These are phyloP conservation scores for Pseudogymnoascus sp. DNA, from an alignment of 2,329 filamentous ascomycete species.

Conservation along the genomic window DNA sequence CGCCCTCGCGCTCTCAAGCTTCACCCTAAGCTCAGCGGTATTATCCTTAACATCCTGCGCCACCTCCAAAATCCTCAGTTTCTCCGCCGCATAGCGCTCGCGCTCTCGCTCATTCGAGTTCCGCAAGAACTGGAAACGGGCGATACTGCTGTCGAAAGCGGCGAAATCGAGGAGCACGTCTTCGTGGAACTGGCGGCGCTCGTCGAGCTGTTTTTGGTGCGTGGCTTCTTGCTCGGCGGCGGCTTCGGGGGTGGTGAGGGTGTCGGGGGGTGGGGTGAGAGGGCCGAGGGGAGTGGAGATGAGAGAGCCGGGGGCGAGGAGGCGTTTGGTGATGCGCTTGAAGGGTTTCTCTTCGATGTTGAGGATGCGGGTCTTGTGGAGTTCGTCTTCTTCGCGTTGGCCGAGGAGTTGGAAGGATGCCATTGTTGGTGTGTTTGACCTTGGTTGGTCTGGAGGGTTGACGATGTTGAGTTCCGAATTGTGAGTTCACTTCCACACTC, in stretches of 20 bases:
- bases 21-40: conserved; percentile 64
- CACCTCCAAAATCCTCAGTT: conserved; percentile 69
- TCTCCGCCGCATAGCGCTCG: conserved; percentile 74
- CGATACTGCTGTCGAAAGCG: conserved; percentile 77
- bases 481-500: neutral
- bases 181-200: conserved; percentile 66
- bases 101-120: conserved; percentile 79
- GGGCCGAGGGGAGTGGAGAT: conserved; percentile 50
- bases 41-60: conserved; percentile 72
- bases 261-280: conserved; percentile 62
- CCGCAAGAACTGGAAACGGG: conserved; percentile 80
- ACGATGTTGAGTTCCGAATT: neutral
- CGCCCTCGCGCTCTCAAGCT: conserved; percentile 69
- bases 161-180: conserved; percentile 85
- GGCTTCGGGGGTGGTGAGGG: conserved; percentile 31
- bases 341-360: conserved; percentile 91
- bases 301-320: conserved; percentile 63
- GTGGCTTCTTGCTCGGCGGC: conserved; percentile 39
- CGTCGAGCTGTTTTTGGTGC: conserved; percentile 45
- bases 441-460: neutral
- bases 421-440: conserved; percentile 36
- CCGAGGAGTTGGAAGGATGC: conserved; percentile 61
- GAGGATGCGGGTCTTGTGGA: conserved; percentile 81
- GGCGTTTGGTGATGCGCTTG: conserved; percentile 76
- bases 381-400: conserved; percentile 70